Percentiles rank a stretch among this genome's conserved stretches.
Conservation (phyloP, 495 filamentous ascomycete genomes). For the Xylaria longipes region DNA sequence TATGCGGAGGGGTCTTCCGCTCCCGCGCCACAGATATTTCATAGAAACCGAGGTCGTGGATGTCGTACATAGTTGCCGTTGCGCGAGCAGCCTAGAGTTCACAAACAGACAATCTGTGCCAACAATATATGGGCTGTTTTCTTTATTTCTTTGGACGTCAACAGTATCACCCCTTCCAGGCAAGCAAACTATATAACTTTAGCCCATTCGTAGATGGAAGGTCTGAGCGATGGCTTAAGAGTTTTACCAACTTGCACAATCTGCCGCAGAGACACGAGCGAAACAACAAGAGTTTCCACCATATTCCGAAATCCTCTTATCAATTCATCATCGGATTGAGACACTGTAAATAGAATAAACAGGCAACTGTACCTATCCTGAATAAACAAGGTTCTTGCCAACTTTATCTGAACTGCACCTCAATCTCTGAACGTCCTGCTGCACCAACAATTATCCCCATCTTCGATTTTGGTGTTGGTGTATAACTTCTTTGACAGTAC, state of each 20-base stretch:
- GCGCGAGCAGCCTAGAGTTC: background rate
- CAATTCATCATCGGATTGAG: background rate
- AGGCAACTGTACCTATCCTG: background rate
- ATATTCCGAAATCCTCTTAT: no score
- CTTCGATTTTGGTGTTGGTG: background rate
- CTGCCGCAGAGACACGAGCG: background rate
- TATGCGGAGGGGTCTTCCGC: background rate
- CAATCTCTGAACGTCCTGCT: background rate
- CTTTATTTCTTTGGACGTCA: background rate
- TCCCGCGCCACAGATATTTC: background rate
- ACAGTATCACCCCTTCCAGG: background rate
- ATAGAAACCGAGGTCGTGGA: background rate
- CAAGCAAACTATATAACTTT: background rate
- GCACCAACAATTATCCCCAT: background rate
- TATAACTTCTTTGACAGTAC: background rate
- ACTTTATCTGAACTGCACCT: background rate
- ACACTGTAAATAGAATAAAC: constrained; percentile 4
- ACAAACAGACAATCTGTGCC: background rate
- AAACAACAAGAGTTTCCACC: constrained; percentile 9
- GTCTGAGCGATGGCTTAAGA: background rate
- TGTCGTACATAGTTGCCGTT: background rate
- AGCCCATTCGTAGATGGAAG: background rate
- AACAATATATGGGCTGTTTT: background rate
- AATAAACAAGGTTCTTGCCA: background rate
- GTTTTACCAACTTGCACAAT: background rate